These are phyloP conservation scores for Pilatotrama ljubarskyi DNA, from an alignment of 768 basidiomycete genomes.

Conservation along the genomic window DNA sequence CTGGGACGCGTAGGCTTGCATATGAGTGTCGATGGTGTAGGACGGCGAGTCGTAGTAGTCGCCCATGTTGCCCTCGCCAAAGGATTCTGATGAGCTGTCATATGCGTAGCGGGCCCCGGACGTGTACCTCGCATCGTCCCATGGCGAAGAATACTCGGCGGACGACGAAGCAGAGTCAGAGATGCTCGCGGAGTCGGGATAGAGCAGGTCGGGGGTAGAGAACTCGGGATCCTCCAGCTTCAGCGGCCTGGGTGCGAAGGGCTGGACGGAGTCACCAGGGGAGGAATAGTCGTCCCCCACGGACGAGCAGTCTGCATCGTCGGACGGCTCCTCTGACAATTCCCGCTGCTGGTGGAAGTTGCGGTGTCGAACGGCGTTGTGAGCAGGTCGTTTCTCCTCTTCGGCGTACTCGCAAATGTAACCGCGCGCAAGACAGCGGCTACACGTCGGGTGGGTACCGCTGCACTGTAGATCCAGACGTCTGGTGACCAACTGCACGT, in stretches of 20 bases:
- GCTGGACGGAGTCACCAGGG: background rate
- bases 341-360: background rate
- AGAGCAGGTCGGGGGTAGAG: slow-evolving; percentile 12
- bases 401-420: slow-evolving; percentile 37
- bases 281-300: slow-evolving; percentile 1
- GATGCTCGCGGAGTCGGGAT: slow-evolving; percentile 1
- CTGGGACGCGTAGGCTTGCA: slow-evolving; percentile 1
- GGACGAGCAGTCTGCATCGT: slow-evolving; percentile 2
- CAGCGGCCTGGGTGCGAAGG: background rate
- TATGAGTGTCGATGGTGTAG: slow-evolving; percentile 3
- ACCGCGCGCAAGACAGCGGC: slow-evolving; percentile 37
- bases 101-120: background rate
- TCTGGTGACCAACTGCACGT: background rate
- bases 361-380: background rate
- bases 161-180: background rate
- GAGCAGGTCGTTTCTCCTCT: slow-evolving; percentile 9
- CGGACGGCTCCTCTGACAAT: slow-evolving; percentile 9
- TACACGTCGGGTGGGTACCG: slow-evolving; percentile 37
- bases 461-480: slow-evolving; percentile 32
- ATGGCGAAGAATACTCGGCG: background rate
- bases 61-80: background rate
- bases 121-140: slow-evolving; percentile 10
- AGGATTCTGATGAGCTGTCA: background rate
- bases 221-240: slow-evolving; percentile 16
- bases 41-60: slow-evolving; percentile 16